Conservation (phyloP, 176 grass and related monocot genomes). For the Themeda triandra region DNA sequence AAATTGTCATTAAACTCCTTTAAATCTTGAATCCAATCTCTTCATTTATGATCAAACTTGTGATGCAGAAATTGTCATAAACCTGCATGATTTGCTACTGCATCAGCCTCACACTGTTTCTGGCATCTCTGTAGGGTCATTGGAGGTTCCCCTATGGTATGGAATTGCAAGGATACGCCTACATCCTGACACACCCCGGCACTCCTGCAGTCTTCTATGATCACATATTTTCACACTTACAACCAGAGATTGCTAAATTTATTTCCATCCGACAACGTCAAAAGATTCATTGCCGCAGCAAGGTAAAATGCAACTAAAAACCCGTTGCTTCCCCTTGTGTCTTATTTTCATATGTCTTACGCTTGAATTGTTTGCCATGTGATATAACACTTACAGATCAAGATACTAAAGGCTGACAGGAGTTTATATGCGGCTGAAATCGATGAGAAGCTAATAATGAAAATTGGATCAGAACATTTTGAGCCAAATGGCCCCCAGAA, state of each 20-base stretch:
- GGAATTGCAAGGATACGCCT: constrained; percentile 98
- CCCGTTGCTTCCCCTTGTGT: too few species aligned
- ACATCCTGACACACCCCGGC: constrained; percentile 95
- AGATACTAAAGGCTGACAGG: constrained; percentile 83
- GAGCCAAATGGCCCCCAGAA: constrained; percentile 59
- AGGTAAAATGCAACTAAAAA: constrained; percentile 37
- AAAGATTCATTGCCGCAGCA: constrained; percentile 87
- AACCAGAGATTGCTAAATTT: constrained; percentile 69
- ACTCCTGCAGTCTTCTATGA: constrained; percentile 95
- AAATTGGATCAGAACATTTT: constrained; percentile 77
- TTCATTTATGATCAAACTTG: not conserved
- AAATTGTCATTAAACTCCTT: not conserved
- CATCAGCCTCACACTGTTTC: constrained; percentile 14
- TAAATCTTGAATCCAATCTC: not conserved
- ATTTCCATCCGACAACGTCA: constrained; percentile 53
- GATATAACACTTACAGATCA: constrained; percentile 48
- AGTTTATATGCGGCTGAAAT: constrained; percentile 78
- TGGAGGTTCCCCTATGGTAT: constrained; percentile 95
- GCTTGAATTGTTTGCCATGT: not conserved
- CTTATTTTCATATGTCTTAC: not conserved
- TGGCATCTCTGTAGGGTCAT: constrained; percentile 66
- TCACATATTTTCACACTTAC: constrained; percentile 80
- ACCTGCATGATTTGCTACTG: not conserved
- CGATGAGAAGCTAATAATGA: constrained; percentile 71
- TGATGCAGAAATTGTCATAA: not conserved